Percentiles rank a stretch among this genome's conserved stretches.
phyloP scores from a whole-genome alignment of 805 yeast genomes.

The Yarrowia divulgata region DNA sequence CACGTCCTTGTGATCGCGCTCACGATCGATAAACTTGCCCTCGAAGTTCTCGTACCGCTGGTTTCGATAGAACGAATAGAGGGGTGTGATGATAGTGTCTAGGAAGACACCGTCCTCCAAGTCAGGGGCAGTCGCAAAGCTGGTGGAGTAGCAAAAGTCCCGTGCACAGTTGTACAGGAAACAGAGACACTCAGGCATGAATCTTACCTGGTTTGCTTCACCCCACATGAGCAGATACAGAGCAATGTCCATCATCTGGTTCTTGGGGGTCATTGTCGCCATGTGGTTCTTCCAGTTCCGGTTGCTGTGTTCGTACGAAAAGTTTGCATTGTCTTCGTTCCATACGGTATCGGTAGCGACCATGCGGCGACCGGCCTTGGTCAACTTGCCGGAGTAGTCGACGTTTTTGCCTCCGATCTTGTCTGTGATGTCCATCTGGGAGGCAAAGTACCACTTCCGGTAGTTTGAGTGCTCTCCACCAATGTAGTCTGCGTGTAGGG shows the following conservation, averaged over 20 bases:
- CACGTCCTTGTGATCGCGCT: slow-evolving; percentile 69
- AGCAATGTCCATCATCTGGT: slow-evolving; percentile 68
- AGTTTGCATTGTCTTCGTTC: slow-evolving; percentile 54
- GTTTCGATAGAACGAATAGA: slow-evolving; percentile 66
- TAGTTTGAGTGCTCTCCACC: slow-evolving; percentile 75
- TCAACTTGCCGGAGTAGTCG: slow-evolving; percentile 42
- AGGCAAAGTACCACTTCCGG: slow-evolving; percentile 79
- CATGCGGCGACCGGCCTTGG: slow-evolving; percentile 41
- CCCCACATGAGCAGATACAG: slow-evolving; percentile 85
- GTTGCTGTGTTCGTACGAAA: slow-evolving; percentile 63
- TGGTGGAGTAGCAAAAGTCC: slow-evolving; percentile 64
- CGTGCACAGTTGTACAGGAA: slow-evolving; percentile 83
- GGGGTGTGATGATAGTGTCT: slow-evolving; percentile 75
- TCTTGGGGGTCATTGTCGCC: slow-evolving; percentile 59
- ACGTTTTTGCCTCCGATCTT: slow-evolving; percentile 42
- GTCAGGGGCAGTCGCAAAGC: slow-evolving; percentile 43
- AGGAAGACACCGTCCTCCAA: slow-evolving; percentile 53
- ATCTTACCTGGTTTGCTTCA: slow-evolving; percentile 84
- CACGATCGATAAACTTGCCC: slow-evolving; percentile 57
- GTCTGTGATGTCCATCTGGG: slow-evolving; percentile 69
- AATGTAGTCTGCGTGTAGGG: slow-evolving; percentile 76
- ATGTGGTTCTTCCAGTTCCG: slow-evolving; percentile 55
- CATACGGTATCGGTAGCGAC: slow-evolving; percentile 40
- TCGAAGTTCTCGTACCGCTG: slow-evolving; percentile 59
- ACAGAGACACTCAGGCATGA: slow-evolving; percentile 88